Evolutionary conservation across 1,284 basidiomycete species (phyloP), one percentile per base, ranked within the genome.

Genomic region (Caloboletus firmus): DNA sequence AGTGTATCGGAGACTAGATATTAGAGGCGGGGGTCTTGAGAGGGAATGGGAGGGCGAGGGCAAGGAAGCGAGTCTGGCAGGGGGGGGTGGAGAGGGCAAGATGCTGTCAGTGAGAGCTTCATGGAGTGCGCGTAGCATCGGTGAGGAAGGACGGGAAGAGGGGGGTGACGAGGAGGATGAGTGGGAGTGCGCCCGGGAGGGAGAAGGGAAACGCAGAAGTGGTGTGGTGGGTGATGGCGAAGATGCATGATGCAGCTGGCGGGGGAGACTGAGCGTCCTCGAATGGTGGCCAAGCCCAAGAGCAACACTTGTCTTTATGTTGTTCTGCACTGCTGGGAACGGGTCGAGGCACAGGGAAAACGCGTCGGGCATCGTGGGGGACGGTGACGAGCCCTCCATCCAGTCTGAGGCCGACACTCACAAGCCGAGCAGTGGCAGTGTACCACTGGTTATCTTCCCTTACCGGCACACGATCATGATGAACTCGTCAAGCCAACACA

Each of bases 1-100:
- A 0, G 86, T 83, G 2, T 81, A 76, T 45, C 84, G 79, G 9
- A 85, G 77, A 60, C 70, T 77, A 59, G 82, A 80, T 57, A 89
- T 73, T 57, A 85, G 79, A 39, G 81, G 78, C 5, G 85, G 84
- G 2, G 80, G 78, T 41, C 76, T 76, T 3, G 74, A 66, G 39
- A 75, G 64, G 15, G 61, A 46, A 18, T 60, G 70, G 3, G 73
- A 59, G 40, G 71, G 60, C 40, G 64, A 70, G 50, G 74, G 74
- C 0, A 74, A 66, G 12, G 72, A 67, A 5, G 78, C 74, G 7
- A 83, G 77, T 22, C 71, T 75, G 3, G 79, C 83, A 15, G 68
- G 74, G 40, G 77, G 75, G 0, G 81, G 85, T 8, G 64, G 64
- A 10, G 69, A 62, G 45, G 72, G 73, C 22, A 76, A 40, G 31